A percentile compares a stretch with the other conserved stretches of the same genome.
Evolutionary conservation across 2,329 filamentous ascomycete genomes (phyloP).

Genomic region (Coniochaeta sp.): DNA sequence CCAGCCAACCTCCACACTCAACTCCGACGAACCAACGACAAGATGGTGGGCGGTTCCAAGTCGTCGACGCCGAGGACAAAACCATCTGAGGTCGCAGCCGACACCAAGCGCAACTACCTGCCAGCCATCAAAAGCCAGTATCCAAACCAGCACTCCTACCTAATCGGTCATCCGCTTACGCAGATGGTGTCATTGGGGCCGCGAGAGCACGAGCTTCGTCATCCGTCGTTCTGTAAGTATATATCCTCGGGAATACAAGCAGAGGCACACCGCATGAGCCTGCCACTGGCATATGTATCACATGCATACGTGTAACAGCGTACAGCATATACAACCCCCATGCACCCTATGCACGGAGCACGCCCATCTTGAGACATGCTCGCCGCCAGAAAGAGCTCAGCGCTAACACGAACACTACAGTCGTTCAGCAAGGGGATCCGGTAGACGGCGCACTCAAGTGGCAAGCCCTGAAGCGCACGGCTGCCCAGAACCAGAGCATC

Average conservation of each 20-base stretch:
- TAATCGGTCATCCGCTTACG: constrained; percentile 44
- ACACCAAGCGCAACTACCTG: constrained; percentile 65
- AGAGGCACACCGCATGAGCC: neutral
- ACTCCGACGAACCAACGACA: neutral
- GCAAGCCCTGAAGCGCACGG: constrained; percentile 26
- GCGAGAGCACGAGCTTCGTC: constrained; percentile 25
- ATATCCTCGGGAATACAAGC: neutral
- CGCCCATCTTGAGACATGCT: neutral
- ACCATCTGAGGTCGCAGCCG: constrained; percentile 63
- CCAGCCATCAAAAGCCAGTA: constrained; percentile 55
- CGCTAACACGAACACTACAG: constrained; percentile 15
- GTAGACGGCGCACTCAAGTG: constrained; percentile 55
- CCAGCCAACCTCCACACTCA: neutral
- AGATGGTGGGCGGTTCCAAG: constrained; percentile 38
- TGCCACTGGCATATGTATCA: neutral
- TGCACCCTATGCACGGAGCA: neutral
- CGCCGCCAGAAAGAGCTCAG: neutral
- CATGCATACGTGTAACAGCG: neutral
- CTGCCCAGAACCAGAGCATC: no score
- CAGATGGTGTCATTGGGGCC: constrained; percentile 40
- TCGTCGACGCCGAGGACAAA: constrained; percentile 49
- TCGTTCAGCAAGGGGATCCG: constrained; percentile 50
- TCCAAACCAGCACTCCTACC: constrained; percentile 51
- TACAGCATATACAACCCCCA: neutral
- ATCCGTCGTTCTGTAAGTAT: constrained; percentile 35